Base-by-base conservation (phyloP, 2,329 filamentous ascomycete species). In the Hypoxylon sp. region DNA sequence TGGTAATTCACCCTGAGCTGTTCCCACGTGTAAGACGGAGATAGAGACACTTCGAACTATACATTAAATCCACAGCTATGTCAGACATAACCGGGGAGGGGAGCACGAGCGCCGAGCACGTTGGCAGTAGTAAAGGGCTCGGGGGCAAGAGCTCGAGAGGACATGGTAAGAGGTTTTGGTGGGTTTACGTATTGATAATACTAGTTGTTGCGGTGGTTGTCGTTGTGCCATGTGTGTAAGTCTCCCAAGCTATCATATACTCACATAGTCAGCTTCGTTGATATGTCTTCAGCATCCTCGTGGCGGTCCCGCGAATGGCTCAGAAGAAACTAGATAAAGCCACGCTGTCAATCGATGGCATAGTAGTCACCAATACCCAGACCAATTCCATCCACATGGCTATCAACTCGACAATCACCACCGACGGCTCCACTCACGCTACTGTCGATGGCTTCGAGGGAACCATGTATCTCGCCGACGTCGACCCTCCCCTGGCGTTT, bases 121-220 rank as follows among this genome's bases (percentile, higher is more conserved):
- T 53, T 39, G 1, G 28, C 32, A 32, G 32, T 17, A 44, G 56
- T 49, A 51, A 48, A 28, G 15, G 22, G 7, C 13, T 20, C 10
- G 46, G 51, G 34, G 39, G 56, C 13, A 48, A 61, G 24, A 74
- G 74, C 28, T 77, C 78, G 67, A 76, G 77, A 57, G 77, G 80
- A 48, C 84, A 87, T 72, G 83, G 82, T 73, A 81, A 76, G 71
- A 81, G 79, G 68, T 88, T 84, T 70, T 90, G 87, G 88, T 90
- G 87, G 87, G 70, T 81, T 65, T 81, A 88, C 69, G 73, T 89
- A 61, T 77, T 89, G 60, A 73, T 80, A 15, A 73, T 87, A 53
- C 72, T 83, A 59, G 68, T 81, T 63, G 75, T 87, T 46, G 74
- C 57, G 17, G 51, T 84, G 44, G 79, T 87, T 32, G 75, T 90